Evolutionary conservation across 2,329 filamentous ascomycete genomes (phyloP).

Genomic region (Thelonectria discophora): DNA sequence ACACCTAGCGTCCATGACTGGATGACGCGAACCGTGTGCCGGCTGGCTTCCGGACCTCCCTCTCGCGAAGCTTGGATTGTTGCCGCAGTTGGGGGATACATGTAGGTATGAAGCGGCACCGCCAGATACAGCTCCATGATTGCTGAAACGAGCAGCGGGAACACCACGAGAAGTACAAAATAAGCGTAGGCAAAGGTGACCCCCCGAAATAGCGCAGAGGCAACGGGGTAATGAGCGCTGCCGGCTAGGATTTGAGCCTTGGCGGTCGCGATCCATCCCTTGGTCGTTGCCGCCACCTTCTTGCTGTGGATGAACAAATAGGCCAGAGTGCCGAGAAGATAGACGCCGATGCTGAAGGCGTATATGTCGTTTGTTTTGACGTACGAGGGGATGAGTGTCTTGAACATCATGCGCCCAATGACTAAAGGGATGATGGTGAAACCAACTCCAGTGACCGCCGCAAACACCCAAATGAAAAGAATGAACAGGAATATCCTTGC

Average conservation of each 20-base stretch:
- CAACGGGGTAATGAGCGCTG: slow-evolving; percentile 37
- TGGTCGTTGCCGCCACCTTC: slow-evolving; percentile 47
- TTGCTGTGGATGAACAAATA: slow-evolving; percentile 68
- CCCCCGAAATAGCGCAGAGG: slow-evolving; percentile 44
- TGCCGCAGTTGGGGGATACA: slow-evolving; percentile 54
- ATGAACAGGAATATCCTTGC: slow-evolving; percentile 86
- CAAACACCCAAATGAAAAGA: slow-evolving; percentile 90
- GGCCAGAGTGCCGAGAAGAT: slow-evolving; percentile 74
- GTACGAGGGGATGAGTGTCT: slow-evolving; percentile 73
- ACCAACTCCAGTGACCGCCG: slow-evolving; percentile 84
- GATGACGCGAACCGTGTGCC: slow-evolving; percentile 83
- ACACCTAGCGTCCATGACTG: slow-evolving; percentile 95
- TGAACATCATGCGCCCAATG: slow-evolving; percentile 82
- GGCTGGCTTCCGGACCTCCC: slow-evolving; percentile 40
- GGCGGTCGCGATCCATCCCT: slow-evolving; percentile 41
- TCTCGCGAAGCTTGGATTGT: slow-evolving; percentile 42
- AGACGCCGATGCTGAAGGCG: slow-evolving; percentile 90
- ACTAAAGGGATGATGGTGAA: slow-evolving; percentile 88
- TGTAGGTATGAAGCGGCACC: slow-evolving; percentile 85
- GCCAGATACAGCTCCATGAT: slow-evolving; percentile 89
- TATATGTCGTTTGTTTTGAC: slow-evolving; percentile 93
- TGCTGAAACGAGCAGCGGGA: slow-evolving; percentile 82
- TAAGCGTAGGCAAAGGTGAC: slow-evolving; percentile 76
- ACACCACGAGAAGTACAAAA: slow-evolving; percentile 75
- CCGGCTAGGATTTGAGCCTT: slow-evolving; percentile 36